Conservation (phyloP, 2,329 filamentous ascomycete species). For the Colletotrichum karsti region DNA sequence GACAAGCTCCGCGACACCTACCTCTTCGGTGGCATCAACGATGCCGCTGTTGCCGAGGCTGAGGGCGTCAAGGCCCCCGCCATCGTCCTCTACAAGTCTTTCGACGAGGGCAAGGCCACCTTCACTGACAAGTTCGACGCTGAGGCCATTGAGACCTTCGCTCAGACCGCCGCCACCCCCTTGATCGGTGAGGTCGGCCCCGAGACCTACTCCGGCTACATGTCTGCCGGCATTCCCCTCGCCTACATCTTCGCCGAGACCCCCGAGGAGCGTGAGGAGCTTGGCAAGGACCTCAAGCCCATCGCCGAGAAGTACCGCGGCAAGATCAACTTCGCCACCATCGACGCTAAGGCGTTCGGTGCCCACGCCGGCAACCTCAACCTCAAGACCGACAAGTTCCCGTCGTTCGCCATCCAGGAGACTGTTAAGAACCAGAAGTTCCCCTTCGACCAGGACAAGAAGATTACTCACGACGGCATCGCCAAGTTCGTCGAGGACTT, state of each 20-base stretch:
- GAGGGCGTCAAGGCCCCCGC: conserved; percentile 89
- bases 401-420: conserved; percentile 97
- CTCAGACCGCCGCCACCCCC: conserved; percentile 85
- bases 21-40: conserved; percentile 89
- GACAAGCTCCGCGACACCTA: conserved; percentile 87
- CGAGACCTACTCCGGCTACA: conserved; percentile 96
- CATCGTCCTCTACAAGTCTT: conserved; percentile 95
- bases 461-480: conserved; percentile 77
- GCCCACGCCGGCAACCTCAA: conserved; percentile 97
- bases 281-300: conserved; percentile 81
- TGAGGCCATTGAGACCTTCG: conserved; percentile 83
- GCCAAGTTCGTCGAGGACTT: conserved; percentile 88
- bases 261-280: conserved; percentile 83
- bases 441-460: conserved; percentile 86
- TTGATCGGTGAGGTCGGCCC: conserved; percentile 96
- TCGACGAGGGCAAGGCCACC: conserved; percentile 93
- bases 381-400: conserved; percentile 94
- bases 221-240: conserved; percentile 85
- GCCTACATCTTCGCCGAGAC: conserved; percentile 98
- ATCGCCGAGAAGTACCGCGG: conserved; percentile 93
- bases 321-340: conserved; percentile 96
- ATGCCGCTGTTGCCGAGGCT: conserved; percentile 84
- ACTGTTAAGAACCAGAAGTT: conserved; percentile 96
- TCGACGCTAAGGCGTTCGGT: conserved; percentile 93
- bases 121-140: conserved; percentile 84